phyloP scores from a whole-genome alignment of 768 basidiomycete genomes.

The Tulasnella sp. region DNA sequence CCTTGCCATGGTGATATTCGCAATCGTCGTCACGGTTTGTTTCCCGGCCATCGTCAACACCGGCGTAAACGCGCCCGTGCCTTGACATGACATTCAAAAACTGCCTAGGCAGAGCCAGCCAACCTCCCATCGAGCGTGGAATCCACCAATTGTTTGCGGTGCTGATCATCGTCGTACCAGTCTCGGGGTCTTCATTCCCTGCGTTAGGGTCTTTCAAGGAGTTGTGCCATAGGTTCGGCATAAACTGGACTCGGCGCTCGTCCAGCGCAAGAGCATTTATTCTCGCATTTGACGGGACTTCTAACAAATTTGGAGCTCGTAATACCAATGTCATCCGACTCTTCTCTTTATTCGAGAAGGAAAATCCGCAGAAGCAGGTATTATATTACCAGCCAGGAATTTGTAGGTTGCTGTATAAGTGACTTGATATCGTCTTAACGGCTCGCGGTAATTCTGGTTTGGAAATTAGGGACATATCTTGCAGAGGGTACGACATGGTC shows the following conservation, averaged over 20 bases:
- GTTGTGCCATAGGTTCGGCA: constrained; percentile 27
- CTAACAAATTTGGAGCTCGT: background rate
- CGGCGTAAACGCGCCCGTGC: background rate
- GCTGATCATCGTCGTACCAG: background rate
- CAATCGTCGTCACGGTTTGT: background rate
- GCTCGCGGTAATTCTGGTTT: too few species aligned
- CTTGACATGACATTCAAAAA: background rate
- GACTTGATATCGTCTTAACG: background rate
- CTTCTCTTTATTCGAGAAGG: background rate
- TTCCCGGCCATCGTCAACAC: background rate
- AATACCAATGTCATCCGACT: constrained; percentile 4
- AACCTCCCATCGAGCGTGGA: background rate
- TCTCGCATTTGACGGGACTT: background rate
- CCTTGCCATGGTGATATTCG: background rate
- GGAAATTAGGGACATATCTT: background rate
- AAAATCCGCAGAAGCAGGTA: background rate
- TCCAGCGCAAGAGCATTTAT: constrained; percentile 5
- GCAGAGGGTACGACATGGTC: background rate
- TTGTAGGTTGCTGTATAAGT: background rate
- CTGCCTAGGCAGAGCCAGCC: background rate
- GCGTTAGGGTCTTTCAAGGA: background rate
- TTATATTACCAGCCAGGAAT: background rate
- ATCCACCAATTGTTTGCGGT: background rate
- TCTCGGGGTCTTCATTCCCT: background rate
- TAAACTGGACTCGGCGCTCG: constrained; percentile 30